Evolutionary conservation across 768 basidiomycete genomes (phyloP), one percentile per base, ranked within the genome.

Genomic region (Kwoniella sp.): DNA sequence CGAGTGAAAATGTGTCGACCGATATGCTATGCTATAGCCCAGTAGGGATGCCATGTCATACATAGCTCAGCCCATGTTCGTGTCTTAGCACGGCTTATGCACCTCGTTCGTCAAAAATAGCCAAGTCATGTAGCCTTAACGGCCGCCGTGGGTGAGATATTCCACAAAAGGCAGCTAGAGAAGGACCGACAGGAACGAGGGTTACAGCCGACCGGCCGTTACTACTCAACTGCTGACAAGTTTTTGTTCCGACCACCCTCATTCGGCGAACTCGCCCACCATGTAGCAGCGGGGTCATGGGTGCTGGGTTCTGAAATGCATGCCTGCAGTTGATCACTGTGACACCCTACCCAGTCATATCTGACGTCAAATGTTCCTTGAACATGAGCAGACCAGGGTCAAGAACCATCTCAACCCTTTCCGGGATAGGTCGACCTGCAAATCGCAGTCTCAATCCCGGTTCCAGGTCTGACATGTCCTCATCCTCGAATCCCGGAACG

Each of bases 361-460:
- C 41, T 45, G 41, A 45, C 41, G 41, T 45, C 41, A 45, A 45
- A 45, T 11, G 34, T 34, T 17, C 41, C 41, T 11, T 45, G 15
- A 45, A 45, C 41, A 45, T 45, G 41, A 45, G 41, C 41, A 45
- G 41, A 45, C 41, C 41, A 45, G 41, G 41, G 41, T 34, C 34
- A 34, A 34, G 7, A 5, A 13, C 34, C 34, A 34, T 34, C 34
- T 34, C 34, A 34, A 45, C 5, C 17, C 41, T 45, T 45, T 45
- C 41, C 41, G 41, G 41, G 15, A 20, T 17, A 3, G 13, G 34
- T 34, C 34, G 34, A 13, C 34, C 5, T 34, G 34, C 34, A 34
- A 5, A 34, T 13, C 13, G 34, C 34, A 34, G 5, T 13, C 13
- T 5, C 34, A 34, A 5, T 5, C 34, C 13, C 34, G 13, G 7